These are phyloP conservation scores for Diaporthe longicolla DNA, from an alignment of 2,329 filamentous ascomycete genomes.

Conservation along the genomic window DNA sequence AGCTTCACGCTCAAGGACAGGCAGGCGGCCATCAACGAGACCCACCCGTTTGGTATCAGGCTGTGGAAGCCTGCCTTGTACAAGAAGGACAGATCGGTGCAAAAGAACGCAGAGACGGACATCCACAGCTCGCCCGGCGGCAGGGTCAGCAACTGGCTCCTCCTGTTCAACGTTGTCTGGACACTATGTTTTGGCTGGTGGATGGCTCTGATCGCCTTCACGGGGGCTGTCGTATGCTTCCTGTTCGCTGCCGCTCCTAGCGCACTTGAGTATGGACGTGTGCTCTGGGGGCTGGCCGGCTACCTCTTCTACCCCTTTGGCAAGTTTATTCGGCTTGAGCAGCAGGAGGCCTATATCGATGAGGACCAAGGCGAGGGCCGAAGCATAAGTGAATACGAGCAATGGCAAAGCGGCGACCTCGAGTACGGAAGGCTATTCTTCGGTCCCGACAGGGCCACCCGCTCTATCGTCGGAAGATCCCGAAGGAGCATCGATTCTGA, in stretches of 20 bases:
- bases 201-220: conserved; percentile 82
- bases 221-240: conserved; percentile 84
- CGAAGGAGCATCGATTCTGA: conserved; percentile 90
- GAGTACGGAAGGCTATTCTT: conserved; percentile 98
- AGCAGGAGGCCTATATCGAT: conserved; percentile 93
- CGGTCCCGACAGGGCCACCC: conserved; percentile 78
- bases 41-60: conserved; percentile 97
- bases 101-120: conserved; percentile 95
- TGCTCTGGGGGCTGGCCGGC: conserved; percentile 85
- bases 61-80: conserved; percentile 99
- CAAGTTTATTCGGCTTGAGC: conserved; percentile 92
- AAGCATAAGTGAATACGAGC: conserved; percentile 98
- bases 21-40: conserved; percentile 98
- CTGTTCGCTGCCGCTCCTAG: conserved; percentile 84
- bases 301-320: conserved; percentile 98
- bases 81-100: conserved; percentile 96
- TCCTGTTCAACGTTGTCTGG: conserved; percentile 92
- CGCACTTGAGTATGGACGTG: conserved; percentile 85
- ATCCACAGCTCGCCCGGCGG: conserved; percentile 96
- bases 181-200: conserved; percentile 96
- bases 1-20: conserved; percentile 98
- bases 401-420: conserved; percentile 97
- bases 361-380: conserved; percentile 96
- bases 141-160: conserved; percentile 85
- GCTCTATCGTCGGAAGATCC: conserved; percentile 87